Base-by-base conservation (phyloP, 2,329 filamentous ascomycete species). In the Botrytis galanthina region DNA sequence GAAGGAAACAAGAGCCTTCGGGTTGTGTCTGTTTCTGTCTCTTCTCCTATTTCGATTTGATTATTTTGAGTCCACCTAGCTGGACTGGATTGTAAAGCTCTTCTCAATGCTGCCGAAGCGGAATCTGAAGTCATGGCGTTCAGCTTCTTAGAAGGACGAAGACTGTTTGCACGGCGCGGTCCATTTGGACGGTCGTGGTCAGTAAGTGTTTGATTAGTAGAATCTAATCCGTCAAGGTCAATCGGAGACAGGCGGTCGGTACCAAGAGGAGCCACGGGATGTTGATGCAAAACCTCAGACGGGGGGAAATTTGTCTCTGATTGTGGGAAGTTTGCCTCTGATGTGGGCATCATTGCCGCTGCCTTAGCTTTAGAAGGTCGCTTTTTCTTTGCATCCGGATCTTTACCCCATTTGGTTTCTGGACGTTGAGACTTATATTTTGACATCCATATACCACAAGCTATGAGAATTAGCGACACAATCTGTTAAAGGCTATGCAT, bases 361-460 rank as follows among this genome's bases (percentile, higher is more conserved):
- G 78, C 78, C 68, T 78, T 78, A 20, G 77, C 35, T 69, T 71
- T 83, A 16, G 84, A 81, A 79, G 61, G 76, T n/a, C 76, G 75
- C 35, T 75, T 73, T 85, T 84, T 81, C 85, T 88, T 77, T 83
- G 85, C 70, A 86, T 84, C 61, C 86, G 85, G 77, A 87, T 87
- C 37, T 46, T 63, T 73, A 37, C 89, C 93, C 95, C 95, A 99
- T 76, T 91, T 90, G 75, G 95, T 90, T 71, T 90, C 86, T 3
- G 96, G 96, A 14, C 96, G 91, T 85, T 97, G 96, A 37, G 85
- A 87, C 80, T 93, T 94, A 82, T 92, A 94, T 80, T 98, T 98
- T 75, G 91, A 90, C 78, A 99, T 91, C 94, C 94, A 99, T 60
- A 99, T 90, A 29, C 96, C 96, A 81, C 96, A 99, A 74, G 95